Evolutionary conservation across 1,139 yeast species (phyloP).

Genomic region (Blastobotrys illinoisensis): DNA sequence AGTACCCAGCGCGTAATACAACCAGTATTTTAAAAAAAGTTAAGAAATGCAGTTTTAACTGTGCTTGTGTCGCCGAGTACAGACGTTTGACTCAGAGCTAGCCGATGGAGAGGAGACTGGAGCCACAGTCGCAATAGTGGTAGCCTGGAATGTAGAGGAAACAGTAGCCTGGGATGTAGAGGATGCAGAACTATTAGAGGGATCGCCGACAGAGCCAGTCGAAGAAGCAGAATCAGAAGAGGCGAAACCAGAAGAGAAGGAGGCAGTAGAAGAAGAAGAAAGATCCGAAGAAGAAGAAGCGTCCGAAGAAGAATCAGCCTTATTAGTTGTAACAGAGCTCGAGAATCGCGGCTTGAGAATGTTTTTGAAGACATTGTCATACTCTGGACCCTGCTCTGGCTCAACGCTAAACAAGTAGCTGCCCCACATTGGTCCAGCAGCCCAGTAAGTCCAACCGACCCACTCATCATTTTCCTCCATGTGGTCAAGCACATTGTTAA

Average conservation of each 20-base stretch:
- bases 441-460: conserved; percentile 9
- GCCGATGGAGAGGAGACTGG: neutral
- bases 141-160: neutral
- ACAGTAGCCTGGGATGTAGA: neutral
- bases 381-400: conserved; percentile 4
- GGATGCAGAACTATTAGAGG: neutral
- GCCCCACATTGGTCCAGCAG: conserved; percentile 10
- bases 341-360: neutral
- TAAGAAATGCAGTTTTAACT: too few species aligned
- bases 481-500: conserved; percentile 2
- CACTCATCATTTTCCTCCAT: conserved; percentile 6
- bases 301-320: neutral
- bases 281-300: too few species aligned
- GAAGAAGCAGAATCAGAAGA: neutral
- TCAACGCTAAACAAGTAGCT: conserved; percentile 4
- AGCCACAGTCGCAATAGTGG: neutral
- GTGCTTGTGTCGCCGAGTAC: neutral
- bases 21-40: neutral
- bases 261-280: neutral
- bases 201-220: neutral
- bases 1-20: too few species aligned
- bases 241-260: neutral
- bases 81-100: neutral
- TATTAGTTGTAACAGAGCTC: neutral
- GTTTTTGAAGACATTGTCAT: neutral